Percentiles rank a stretch among this genome's conserved stretches.
Conservation (phyloP, 2,329 filamentous ascomycete species). For the Diaporthe caulivora region DNA sequence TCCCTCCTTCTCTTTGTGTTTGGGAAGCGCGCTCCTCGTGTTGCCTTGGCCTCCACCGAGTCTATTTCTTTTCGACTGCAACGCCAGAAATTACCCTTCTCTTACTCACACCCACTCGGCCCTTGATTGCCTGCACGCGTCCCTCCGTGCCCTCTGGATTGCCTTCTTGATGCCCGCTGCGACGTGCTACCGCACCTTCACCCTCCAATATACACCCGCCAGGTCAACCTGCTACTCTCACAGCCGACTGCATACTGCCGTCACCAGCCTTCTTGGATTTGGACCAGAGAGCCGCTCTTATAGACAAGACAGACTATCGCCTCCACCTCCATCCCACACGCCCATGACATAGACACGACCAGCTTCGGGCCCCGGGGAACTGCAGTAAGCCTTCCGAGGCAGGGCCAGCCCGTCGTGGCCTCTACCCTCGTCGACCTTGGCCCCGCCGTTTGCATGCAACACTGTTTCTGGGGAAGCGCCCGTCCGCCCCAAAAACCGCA, state of each 20-base stretch:
- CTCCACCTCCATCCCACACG: conserved; percentile 1
- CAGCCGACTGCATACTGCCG: not conserved
- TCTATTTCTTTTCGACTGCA: conserved; percentile 13
- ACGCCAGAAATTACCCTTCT: not conserved
- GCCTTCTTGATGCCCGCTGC: conserved; percentile 10
- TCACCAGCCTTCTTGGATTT: not conserved
- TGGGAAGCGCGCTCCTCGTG: conserved; percentile 1
- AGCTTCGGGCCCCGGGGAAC: conserved; percentile 7
- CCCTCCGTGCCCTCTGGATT: conserved; percentile 14
- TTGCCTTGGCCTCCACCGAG: conserved; percentile 12
- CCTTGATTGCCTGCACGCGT: not conserved
- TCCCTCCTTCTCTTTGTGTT: conserved; percentile 27
- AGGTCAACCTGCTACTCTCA: not conserved
- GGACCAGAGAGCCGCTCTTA: not conserved
- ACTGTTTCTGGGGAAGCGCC: not conserved
- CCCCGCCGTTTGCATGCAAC: conserved; percentile 19
- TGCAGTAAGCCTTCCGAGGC: conserved; percentile 28
- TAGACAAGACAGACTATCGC: not conserved
- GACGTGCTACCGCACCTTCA: conserved; percentile 5
- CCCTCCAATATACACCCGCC: not conserved
- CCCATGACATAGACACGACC: conserved; percentile 19
- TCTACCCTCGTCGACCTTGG: conserved; percentile 5
- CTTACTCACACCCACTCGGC: not conserved
- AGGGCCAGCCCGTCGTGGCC: conserved; percentile 34
- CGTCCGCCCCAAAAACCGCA: conserved; percentile 16